Evolutionary conservation across 176 grass and related monocot species (phyloP).

Genomic region (Coix lacrymajobi): DNA sequence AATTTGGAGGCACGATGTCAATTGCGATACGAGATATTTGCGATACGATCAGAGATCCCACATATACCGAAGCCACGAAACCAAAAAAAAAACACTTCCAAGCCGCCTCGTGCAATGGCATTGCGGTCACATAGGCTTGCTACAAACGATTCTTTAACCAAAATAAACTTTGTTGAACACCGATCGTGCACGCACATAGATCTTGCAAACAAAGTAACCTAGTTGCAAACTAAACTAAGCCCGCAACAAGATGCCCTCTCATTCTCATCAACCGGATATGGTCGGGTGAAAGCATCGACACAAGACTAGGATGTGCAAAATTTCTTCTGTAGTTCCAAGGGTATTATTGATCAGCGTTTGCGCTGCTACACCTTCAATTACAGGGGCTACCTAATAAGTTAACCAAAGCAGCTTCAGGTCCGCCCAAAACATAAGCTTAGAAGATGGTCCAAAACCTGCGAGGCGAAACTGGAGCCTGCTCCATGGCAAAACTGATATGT

Average conservation of each 20-base stretch:
- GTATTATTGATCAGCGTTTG: slow-evolving; percentile 20
- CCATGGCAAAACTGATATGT: slow-evolving; percentile 16
- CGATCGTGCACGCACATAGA: not conserved
- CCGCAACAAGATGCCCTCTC: not conserved
- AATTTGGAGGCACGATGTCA: not conserved
- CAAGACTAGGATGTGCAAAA: not conserved
- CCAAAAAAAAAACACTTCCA: not conserved
- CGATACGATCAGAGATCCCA: not conserved
- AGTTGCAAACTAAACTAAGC: not conserved
- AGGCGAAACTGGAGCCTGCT: slow-evolving; percentile 31
- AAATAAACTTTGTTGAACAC: not conserved
- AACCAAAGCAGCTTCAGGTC: not conserved
- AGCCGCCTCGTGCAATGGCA: not conserved
- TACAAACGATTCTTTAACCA: not conserved
- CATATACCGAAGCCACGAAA: not conserved
- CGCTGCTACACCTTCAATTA: slow-evolving; percentile 23
- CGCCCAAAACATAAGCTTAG: not conserved
- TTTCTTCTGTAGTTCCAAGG: not conserved
- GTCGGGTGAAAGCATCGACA: not conserved
- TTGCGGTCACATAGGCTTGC: not conserved
- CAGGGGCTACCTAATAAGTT: slow-evolving; percentile 33
- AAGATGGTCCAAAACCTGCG: slow-evolving; percentile 15
- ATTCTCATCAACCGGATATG: not conserved
- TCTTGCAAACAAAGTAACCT: not conserved
- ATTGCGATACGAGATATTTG: no score